phyloP scores from a whole-genome alignment of 2,329 filamentous ascomycete species.

The Botrytis tulipae region DNA sequence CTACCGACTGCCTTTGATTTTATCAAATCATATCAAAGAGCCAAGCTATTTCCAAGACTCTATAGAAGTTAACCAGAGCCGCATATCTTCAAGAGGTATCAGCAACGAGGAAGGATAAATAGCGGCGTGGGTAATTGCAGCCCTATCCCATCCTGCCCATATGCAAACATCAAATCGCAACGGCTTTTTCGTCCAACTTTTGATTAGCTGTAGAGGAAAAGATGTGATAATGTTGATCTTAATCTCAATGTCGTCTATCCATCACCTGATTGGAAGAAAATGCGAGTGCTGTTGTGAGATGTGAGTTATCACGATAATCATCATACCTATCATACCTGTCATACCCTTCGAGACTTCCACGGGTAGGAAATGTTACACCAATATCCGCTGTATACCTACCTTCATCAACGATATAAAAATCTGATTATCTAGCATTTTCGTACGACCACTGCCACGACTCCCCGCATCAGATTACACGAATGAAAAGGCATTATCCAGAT shows the following conservation, averaged over 20 bases:
- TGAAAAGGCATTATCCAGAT: background rate
- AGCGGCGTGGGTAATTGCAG: slow-evolving; percentile 31
- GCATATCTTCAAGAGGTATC: background rate
- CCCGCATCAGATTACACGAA: background rate
- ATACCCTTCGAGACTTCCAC: background rate
- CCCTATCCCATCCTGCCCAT: slow-evolving; percentile 1
- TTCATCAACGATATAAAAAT: background rate
- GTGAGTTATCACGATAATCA: slow-evolving; percentile 28
- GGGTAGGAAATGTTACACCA: slow-evolving; percentile 22
- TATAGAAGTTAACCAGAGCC: background rate
- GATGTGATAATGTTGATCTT: background rate
- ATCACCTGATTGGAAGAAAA: slow-evolving; percentile 30
- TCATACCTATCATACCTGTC: slow-evolving; percentile 3
- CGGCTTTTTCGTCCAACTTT: slow-evolving; percentile 25
- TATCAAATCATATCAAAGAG: background rate
- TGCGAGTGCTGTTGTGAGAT: slow-evolving; percentile 27
- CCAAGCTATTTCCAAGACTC: background rate
- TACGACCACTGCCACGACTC: slow-evolving; percentile 14
- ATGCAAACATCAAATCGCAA: background rate
- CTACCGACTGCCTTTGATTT: background rate
- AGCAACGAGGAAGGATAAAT: slow-evolving; percentile 23
- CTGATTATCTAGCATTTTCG: slow-evolving; percentile 20
- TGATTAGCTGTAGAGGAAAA: background rate
- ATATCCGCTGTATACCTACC: background rate
- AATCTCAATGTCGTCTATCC: background rate